These are phyloP conservation scores for Dioszegia hungarica DNA, from an alignment of 768 basidiomycete species.

Conservation along the genomic window DNA sequence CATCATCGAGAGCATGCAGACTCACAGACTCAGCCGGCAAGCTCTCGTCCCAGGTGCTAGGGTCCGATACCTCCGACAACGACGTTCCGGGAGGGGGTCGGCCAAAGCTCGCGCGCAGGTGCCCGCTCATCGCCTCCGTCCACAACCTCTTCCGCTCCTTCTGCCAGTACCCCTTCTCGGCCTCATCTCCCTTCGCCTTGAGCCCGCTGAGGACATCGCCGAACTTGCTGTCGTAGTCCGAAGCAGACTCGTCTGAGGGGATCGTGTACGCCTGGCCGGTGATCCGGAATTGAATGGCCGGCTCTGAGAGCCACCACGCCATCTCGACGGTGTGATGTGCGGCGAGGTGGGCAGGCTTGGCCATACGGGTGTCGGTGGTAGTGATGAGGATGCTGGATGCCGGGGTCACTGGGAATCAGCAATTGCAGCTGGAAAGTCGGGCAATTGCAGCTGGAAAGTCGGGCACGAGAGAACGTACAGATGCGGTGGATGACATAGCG, in stretches of 20 bases:
- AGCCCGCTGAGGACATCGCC: slow-evolving; percentile 8
- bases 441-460: too few relatives aligned
- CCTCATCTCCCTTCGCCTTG: slow-evolving; percentile 20
- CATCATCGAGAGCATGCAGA: not conserved
- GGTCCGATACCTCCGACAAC: slow-evolving; percentile 25
- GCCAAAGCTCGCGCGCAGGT: slow-evolving; percentile 44
- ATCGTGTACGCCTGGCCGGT: slow-evolving; percentile 34
- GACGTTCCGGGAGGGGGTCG: slow-evolving; percentile 42
- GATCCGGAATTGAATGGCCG: slow-evolving; percentile 44
- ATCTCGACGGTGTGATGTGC: slow-evolving; percentile 31
- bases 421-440: too few relatives aligned
- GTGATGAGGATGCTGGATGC: slow-evolving; percentile 27
- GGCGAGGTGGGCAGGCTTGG: slow-evolving; percentile 37
- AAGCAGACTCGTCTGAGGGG: slow-evolving; percentile 6
- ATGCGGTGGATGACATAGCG: slow-evolving; percentile 44
- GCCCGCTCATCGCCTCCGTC: slow-evolving; percentile 39
- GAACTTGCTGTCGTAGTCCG: slow-evolving; percentile 1
- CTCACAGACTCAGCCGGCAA: slow-evolving; percentile 40
- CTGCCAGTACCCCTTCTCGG: slow-evolving; percentile 37
- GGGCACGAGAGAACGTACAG: slow-evolving; percentile 33
- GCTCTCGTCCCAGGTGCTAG: slow-evolving; percentile 38
- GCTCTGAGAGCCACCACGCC: slow-evolving; percentile 45
- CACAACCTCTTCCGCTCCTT: slow-evolving; percentile 34
- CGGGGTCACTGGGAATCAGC: slow-evolving; percentile 30
- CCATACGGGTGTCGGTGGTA: slow-evolving; percentile 47